These are phyloP conservation scores for Salvia hispanica DNA, from an alignment of 257 asterid species.

Conservation along the genomic window DNA sequence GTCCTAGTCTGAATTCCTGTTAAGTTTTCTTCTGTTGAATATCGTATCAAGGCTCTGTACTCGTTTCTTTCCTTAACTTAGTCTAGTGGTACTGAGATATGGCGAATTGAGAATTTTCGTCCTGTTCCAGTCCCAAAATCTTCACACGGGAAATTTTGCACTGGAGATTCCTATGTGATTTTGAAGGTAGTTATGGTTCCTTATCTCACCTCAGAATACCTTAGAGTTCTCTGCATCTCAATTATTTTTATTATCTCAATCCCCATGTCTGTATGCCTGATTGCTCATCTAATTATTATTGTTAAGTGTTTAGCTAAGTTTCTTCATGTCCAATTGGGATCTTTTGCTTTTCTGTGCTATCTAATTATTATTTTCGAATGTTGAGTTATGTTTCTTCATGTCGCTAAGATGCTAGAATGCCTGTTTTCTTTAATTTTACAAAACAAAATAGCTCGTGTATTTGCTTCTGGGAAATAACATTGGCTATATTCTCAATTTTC, in stretches of 20 bases:
- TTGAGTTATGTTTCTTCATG: background rate
- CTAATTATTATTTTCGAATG: too few relatives aligned
- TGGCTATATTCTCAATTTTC: slow-evolving; percentile 6
- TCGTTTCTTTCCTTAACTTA: slow-evolving; percentile 60
- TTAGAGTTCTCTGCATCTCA: too few relatives aligned
- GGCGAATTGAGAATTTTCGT: slow-evolving; percentile 84
- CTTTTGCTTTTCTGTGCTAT: too few relatives aligned
- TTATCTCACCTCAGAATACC: too few relatives aligned
- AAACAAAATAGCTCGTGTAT: background rate
- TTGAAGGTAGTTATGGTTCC: slow-evolving; percentile 55
- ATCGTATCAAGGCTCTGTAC: slow-evolving; percentile 26
- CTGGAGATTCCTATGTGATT: slow-evolving; percentile 83
- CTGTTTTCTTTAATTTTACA: background rate
- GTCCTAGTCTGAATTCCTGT: slow-evolving; percentile 23
- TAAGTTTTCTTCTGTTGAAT: slow-evolving; percentile 12
- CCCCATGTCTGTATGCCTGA: too few relatives aligned
- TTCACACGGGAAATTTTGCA: slow-evolving; percentile 76
- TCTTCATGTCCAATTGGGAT: too few relatives aligned
- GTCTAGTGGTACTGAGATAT: slow-evolving; percentile 82
- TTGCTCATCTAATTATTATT: too few relatives aligned
- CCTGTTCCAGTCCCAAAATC: slow-evolving; percentile 73
- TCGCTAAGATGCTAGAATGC: slow-evolving; percentile 10
- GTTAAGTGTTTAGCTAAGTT: too few relatives aligned
- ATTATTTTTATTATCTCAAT: too few relatives aligned
- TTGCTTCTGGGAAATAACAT: slow-evolving; percentile 4